phyloP scores from a whole-genome alignment of 768 basidiomycete genomes.

The Russula olivacea region DNA sequence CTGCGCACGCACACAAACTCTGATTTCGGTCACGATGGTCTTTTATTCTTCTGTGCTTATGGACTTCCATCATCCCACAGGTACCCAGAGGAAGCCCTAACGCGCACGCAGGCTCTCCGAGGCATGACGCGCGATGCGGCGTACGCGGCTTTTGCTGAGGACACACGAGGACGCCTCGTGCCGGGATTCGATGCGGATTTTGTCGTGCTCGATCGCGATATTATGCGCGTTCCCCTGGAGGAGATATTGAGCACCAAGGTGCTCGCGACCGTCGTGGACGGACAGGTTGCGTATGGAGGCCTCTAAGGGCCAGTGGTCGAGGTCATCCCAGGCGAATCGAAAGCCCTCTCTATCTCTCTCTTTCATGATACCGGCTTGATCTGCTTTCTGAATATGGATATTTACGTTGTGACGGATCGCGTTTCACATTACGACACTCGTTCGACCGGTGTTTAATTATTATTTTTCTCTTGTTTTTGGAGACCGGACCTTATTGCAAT shows the following conservation, averaged over 20 bases:
- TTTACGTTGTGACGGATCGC: no score
- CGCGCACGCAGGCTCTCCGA: conserved; percentile 75
- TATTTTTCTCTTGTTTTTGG: no score
- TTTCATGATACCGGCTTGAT: no score
- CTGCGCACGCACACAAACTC: neutral
- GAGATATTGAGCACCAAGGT: conserved; percentile 67
- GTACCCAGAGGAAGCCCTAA: conserved; percentile 71
- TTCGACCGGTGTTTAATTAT: no score
- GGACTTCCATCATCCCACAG: conserved; percentile 34
- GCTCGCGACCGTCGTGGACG: conserved; percentile 69
- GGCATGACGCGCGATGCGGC: conserved; percentile 91
- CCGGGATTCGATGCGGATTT: conserved; percentile 85
- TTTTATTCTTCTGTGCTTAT: neutral
- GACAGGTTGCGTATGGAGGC: conserved; percentile 55
- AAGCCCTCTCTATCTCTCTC: no score
- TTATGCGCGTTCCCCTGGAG: conserved; percentile 55
- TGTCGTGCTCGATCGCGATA: conserved; percentile 74
- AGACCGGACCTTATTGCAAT: no score
- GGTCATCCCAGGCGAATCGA: no score
- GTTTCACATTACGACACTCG: no score
- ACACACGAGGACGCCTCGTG: conserved; percentile 61
- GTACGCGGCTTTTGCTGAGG: conserved; percentile 77
- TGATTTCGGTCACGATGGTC: no score
- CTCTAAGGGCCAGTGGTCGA: conserved; percentile 16
- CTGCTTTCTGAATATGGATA: no score